Conservation (phyloP, 106 monocot genomes). For the Dendrobium catenatum region DNA sequence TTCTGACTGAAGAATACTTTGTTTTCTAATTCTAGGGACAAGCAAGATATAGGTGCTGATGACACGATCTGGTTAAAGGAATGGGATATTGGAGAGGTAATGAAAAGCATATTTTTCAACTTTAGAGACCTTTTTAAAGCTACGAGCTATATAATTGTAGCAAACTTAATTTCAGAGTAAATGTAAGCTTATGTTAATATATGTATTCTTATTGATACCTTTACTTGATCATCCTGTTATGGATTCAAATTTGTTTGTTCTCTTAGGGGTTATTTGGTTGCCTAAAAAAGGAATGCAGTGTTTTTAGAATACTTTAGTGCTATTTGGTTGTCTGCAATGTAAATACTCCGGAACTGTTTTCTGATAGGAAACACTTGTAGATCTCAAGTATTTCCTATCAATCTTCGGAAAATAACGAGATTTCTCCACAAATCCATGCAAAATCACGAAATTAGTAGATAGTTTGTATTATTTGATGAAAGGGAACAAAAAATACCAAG, state of each 20-base stretch:
- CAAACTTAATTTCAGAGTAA: background rate
- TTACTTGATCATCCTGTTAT: background rate
- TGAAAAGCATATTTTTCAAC: background rate
- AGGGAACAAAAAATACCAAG: no score
- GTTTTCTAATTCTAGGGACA: background rate
- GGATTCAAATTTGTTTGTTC: background rate
- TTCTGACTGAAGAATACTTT: background rate
- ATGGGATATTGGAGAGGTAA: constrained; percentile 12
- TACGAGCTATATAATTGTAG: background rate
- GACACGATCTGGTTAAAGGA: constrained; percentile 8
- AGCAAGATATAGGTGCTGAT: constrained; percentile 1
- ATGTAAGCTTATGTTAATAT: background rate
- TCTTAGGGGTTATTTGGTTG: background rate
- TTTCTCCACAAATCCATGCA: no score
- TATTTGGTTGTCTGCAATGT: no score
- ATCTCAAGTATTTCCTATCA: no score
- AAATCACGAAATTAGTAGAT: no score
- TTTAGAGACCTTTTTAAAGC: background rate
- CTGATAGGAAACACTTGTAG: no score
- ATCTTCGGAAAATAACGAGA: no score
- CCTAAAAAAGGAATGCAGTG: no score
- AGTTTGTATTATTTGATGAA: no score
- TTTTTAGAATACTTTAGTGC: no score
- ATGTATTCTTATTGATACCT: background rate
- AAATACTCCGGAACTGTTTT: no score